A percentile compares a stretch with the other conserved stretches of the same genome.
Conservation (phyloP, 257 asterid genomes). For the Fraxinus anomala region DNA sequence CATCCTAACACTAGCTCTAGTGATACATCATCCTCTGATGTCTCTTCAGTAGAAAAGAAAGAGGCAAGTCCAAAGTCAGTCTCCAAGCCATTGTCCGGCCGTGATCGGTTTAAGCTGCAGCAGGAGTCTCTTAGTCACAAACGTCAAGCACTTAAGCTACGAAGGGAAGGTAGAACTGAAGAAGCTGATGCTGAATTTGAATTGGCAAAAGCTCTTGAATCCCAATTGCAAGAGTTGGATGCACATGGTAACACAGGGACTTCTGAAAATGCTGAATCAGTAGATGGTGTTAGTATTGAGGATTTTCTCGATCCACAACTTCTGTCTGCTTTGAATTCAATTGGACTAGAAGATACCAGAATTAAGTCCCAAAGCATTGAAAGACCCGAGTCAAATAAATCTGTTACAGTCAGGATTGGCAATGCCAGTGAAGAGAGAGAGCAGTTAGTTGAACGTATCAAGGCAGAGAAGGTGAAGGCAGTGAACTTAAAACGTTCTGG, state of each 20-base stretch:
- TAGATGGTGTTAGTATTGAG: slow-evolving; percentile 57
- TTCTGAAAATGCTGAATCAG: slow-evolving; percentile 36
- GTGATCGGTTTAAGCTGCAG: slow-evolving; percentile 79
- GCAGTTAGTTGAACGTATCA: slow-evolving; percentile 61
- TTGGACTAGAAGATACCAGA: slow-evolving; percentile 57
- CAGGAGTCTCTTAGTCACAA: slow-evolving; percentile 81
- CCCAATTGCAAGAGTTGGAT: slow-evolving; percentile 63
- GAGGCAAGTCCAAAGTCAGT: slow-evolving; percentile 59
- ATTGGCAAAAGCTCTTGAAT: slow-evolving; percentile 76
- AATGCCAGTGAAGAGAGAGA: slow-evolving; percentile 47
- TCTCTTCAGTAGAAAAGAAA: slow-evolving; percentile 44
- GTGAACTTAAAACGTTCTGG: slow-evolving; percentile 81
- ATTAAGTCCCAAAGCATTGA: slow-evolving; percentile 32
- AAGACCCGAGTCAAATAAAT: slow-evolving; percentile 37
- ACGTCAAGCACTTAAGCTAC: slow-evolving; percentile 76
- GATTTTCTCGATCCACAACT: slow-evolving; percentile 94
- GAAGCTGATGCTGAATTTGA: slow-evolving; percentile 84
- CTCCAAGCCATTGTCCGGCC: slow-evolving; percentile 66
- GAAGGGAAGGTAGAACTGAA: slow-evolving; percentile 78
- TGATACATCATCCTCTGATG: slow-evolving; percentile 39
- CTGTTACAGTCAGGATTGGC: slow-evolving; percentile 24
- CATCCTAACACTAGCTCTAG: slow-evolving; percentile 35
- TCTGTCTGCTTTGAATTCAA: slow-evolving; percentile 72
- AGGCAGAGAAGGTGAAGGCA: slow-evolving; percentile 81
- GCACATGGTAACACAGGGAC: slow-evolving; percentile 32